A percentile compares a stretch with the other conserved stretches of the same genome.
These are phyloP conservation scores for Xylariaceae sp. DNA, from an alignment of 2,329 filamentous ascomycete genomes.

Conservation along the genomic window DNA sequence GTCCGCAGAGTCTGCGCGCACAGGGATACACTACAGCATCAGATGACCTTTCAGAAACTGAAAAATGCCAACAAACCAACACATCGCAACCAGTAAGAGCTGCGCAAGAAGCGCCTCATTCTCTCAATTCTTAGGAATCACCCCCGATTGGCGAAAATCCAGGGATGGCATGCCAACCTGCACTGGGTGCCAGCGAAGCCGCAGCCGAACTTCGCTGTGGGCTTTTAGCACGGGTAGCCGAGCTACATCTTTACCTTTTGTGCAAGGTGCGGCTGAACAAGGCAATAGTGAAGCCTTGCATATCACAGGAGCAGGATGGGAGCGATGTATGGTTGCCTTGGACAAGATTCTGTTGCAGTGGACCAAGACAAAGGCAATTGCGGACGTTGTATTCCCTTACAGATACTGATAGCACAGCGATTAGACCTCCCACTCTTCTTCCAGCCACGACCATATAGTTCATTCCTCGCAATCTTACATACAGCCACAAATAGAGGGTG, in stretches of 20 bases:
- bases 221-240: not conserved
- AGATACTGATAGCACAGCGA: slow-evolving; percentile 14
- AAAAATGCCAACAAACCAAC: not conserved
- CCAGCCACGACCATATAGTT: not conserved
- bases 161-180: not conserved
- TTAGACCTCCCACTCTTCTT: not conserved
- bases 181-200: not conserved
- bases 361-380: slow-evolving; percentile 12
- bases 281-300: no score
- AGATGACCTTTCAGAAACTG: slow-evolving; percentile 14
- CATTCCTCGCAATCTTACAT: slow-evolving; percentile 1
- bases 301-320: not conserved
- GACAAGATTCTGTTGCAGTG: not conserved
- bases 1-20: not conserved
- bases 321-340: not conserved
- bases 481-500: not conserved
- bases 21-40: slow-evolving; percentile 1
- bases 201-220: slow-evolving; percentile 16
- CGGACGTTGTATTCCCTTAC: slow-evolving; percentile 17
- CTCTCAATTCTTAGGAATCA: slow-evolving; percentile 3
- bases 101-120: slow-evolving; percentile 13
- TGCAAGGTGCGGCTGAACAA: no score
- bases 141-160: slow-evolving; percentile 19
- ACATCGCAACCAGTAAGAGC: slow-evolving; percentile 3
- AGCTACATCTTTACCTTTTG: not conserved